Evolutionary conservation across 345 rosid genomes (phyloP), one percentile per base, ranked within the genome.

Genomic region (Camelina sativa): DNA sequence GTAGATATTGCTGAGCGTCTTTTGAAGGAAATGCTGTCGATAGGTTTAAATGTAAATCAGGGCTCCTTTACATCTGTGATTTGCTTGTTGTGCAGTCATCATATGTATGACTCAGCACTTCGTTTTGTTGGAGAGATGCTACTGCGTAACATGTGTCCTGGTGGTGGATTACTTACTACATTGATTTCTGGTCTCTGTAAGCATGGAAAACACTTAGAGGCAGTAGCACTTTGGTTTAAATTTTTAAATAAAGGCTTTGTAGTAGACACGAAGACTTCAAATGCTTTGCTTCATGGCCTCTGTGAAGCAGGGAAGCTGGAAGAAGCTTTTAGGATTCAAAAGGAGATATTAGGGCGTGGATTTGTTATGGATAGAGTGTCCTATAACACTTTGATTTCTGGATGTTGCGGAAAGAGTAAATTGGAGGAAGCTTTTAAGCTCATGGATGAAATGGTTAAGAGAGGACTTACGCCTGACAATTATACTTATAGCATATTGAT

Each of bases 261-360:
- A 43, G 76, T 83, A 63, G 87, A 79, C 68, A 79, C 62, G 0
- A 67, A 74, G 61, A 87, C 97, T 37, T 90, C 90, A 38, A 90
- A 92, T 86, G 91, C 96, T 63, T 76, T 90, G 73, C 86, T 92
- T 79, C 78, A 86, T 82, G 91, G 97, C 54, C 86, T 90, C 23
- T 87, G 86, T 80, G 79, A 83, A 81, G 87, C 84, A 50, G 89
- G 88, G 57, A 84, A 81, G 75, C 69, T 80, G 41, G 80, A 82
- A 47, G 94, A 84, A 70, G 91, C 91, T 62, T 69, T 62, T 69
- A 79, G 81, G 74, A 69, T 88, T 79, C 77, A 87, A 7, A 78
- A 83, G 75, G 85, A 84, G 79, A 87, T 92, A 81, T 67, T 83
- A 46, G 68, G 64, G 16, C 83, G 83, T 74, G 81, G 83, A 35